Percentiles rank a stretch among this genome's conserved stretches.
These are phyloP conservation scores for Cercospora sojina DNA, from an alignment of 2,329 filamentous ascomycete species.

Conservation along the genomic window DNA sequence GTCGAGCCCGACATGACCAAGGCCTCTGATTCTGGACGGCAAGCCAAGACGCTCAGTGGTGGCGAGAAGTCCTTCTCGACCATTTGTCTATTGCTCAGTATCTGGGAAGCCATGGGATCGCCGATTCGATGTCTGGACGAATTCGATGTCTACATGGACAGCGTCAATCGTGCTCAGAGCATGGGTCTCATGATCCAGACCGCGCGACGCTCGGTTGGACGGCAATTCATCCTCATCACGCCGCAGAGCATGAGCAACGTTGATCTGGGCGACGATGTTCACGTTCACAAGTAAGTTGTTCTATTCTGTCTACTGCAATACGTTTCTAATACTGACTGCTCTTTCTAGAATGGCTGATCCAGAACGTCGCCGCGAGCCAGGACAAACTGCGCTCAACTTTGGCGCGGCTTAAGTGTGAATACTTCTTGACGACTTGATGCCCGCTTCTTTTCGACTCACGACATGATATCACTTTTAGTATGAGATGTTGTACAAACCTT, in stretches of 20 bases:
- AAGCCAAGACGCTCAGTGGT: slow-evolving; percentile 88
- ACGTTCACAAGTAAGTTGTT: slow-evolving; percentile 62
- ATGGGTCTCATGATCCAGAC: slow-evolving; percentile 91
- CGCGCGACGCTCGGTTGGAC: slow-evolving; percentile 79
- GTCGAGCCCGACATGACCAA: slow-evolving; percentile 69
- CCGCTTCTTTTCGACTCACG: not conserved
- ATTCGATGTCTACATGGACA: slow-evolving; percentile 99
- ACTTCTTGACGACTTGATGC: not conserved
- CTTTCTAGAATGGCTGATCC: slow-evolving; percentile 28
- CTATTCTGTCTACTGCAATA: too few species aligned
- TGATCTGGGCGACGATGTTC: slow-evolving; percentile 68
- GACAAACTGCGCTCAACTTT: slow-evolving; percentile 15
- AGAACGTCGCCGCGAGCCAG: slow-evolving; percentile 26
- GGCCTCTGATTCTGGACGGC: slow-evolving; percentile 67
- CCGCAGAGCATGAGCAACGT: slow-evolving; percentile 72
- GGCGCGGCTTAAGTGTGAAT: not conserved
- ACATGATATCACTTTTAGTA: slow-evolving; percentile 4
- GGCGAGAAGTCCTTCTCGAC: slow-evolving; percentile 98
- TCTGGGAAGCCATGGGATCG: slow-evolving; percentile 98
- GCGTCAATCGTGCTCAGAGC: slow-evolving; percentile 87
- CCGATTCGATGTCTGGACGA: slow-evolving; percentile 94
- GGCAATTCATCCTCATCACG: slow-evolving; percentile 95
- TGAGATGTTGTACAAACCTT: not conserved
- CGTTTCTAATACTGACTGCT: slow-evolving; percentile 33
- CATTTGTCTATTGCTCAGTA: slow-evolving; percentile 84